phyloP scores from a whole-genome alignment of 148 eudicot genomes.

The Vaccinium vitisidaea region DNA sequence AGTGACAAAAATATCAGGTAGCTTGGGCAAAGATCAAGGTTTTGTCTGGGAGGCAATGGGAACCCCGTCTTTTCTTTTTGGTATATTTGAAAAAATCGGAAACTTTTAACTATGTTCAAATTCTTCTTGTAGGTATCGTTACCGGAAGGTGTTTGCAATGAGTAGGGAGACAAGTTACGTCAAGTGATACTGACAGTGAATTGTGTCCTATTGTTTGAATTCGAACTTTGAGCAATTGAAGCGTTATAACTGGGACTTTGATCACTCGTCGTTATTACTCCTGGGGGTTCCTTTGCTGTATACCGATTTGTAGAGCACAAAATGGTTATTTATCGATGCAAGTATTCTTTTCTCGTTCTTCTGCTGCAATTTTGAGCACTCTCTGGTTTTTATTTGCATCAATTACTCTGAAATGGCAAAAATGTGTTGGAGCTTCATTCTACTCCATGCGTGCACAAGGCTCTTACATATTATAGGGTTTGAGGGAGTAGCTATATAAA shows the following conservation, averaged over 20 bases:
- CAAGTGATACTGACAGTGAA: not conserved
- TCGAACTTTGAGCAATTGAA: not conserved
- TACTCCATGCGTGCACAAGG: not conserved
- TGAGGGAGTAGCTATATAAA: not conserved
- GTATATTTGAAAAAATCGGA: not conserved
- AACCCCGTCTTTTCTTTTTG: not conserved
- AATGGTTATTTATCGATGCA: not conserved
- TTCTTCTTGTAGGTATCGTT: not conserved
- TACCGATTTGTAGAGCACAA: not conserved
- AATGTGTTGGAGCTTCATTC: not conserved
- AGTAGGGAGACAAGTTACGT: constrained; percentile 6
- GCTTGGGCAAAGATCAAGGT: not conserved
- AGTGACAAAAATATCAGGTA: not conserved
- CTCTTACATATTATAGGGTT: not conserved
- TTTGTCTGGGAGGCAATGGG: not conserved
- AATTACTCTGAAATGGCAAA: not conserved
- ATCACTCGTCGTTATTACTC: not conserved
- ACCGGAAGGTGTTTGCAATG: constrained; percentile 8
- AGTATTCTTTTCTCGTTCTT: not conserved
- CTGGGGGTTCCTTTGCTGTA: not conserved
- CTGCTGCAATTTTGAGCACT: not conserved
- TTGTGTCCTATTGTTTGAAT: not conserved
- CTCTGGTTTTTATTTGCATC: not conserved
- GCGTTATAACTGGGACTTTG: not conserved
- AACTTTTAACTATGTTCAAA: not conserved